Conservation (phyloP, 2,329 filamentous ascomycete genomes). For the Chaetomiaceae sp. region DNA sequence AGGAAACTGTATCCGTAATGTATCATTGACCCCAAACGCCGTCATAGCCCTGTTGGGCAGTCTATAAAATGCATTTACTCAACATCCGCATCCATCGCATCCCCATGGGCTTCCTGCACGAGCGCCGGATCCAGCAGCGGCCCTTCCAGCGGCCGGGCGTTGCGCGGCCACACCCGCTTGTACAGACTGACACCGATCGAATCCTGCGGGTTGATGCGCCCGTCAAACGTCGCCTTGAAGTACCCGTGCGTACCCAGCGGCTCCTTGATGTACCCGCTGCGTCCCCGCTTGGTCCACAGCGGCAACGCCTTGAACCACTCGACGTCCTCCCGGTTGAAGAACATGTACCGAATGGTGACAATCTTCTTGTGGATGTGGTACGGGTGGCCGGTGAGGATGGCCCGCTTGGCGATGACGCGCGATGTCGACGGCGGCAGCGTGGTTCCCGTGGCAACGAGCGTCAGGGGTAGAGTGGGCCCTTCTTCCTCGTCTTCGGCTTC, state of each 20-base stretch:
- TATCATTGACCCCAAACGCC: slow-evolving; percentile 18
- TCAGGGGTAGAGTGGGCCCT: slow-evolving; percentile 48
- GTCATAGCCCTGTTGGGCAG: slow-evolving; percentile 4
- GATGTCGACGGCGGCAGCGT: slow-evolving; percentile 69
- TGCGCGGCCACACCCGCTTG: slow-evolving; percentile 78
- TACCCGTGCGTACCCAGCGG: slow-evolving; percentile 95
- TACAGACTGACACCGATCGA: slow-evolving; percentile 86
- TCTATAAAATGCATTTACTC: slow-evolving; percentile 10
- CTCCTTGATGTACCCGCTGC: slow-evolving; percentile 91
- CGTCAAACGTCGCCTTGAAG: slow-evolving; percentile 98
- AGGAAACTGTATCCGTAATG: slow-evolving; percentile 1
- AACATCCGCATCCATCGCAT: slow-evolving; percentile 37
- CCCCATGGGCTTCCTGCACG: slow-evolving; percentile 19
- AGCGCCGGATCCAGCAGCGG: slow-evolving; percentile 32
- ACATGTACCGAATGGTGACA: slow-evolving; percentile 98
- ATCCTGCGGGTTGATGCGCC: slow-evolving; percentile 92
- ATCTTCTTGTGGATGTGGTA: slow-evolving; percentile 99
- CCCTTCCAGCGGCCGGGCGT: slow-evolving; percentile 48
- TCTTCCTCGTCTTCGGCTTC: slow-evolving; percentile 41
- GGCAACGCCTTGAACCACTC: slow-evolving; percentile 97
- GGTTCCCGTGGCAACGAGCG: slow-evolving; percentile 82
- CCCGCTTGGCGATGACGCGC: slow-evolving; percentile 87
- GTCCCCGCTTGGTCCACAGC: slow-evolving; percentile 85
- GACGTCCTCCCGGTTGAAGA: slow-evolving; percentile 94
- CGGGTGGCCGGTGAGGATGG: slow-evolving; percentile 90